A percentile compares a stretch with the other conserved stretches of the same genome.
Conservation (phyloP, 352 stramenopile species). For the Elongisporangium undulatum region DNA sequence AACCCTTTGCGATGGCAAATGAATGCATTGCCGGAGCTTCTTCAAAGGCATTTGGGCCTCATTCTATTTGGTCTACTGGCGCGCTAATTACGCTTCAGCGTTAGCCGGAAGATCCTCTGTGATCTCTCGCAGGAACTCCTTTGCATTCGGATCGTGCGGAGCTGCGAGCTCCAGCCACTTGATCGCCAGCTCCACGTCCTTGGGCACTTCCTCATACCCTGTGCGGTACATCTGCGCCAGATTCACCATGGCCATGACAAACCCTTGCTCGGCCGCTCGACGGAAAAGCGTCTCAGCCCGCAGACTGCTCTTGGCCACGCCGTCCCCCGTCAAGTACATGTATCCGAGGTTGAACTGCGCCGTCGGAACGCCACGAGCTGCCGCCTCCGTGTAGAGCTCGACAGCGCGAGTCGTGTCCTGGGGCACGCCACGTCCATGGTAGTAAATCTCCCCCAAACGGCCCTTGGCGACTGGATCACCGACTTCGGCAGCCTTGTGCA, state of each 20-base stretch:
- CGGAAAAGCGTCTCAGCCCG: conserved; percentile 74
- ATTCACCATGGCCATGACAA: conserved; percentile 88
- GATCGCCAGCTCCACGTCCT: conserved; percentile 51
- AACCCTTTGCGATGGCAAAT: too few species aligned
- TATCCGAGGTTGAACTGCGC: conserved; percentile 82
- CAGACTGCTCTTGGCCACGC: conserved; percentile 45
- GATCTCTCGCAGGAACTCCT: conserved; percentile 59
- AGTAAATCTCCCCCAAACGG: conserved; percentile 67
- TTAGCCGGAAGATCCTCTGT: too few species aligned
- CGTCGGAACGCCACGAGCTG: conserved; percentile 42
- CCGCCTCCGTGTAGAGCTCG: conserved; percentile 66
- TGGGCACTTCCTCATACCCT: conserved; percentile 59
- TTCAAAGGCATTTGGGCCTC: too few species aligned
- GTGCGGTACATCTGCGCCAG: conserved; percentile 80
- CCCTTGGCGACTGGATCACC: conserved; percentile 75
- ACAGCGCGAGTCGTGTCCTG: conserved; percentile 53
- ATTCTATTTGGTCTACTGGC: too few species aligned
- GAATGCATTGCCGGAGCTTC: too few species aligned
- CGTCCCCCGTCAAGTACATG: conserved; percentile 63
- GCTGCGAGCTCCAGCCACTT: conserved; percentile 78
- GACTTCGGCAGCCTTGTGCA: conserved; percentile 67
- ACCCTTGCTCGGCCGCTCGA: conserved; percentile 66
- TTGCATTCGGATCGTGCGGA: conserved; percentile 70
- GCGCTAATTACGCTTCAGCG: too few species aligned
- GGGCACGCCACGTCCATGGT: conserved; percentile 48